Evolutionary conservation across 352 stramenopile species (phyloP).

Genomic region (Phytophthora aleatoria): DNA sequence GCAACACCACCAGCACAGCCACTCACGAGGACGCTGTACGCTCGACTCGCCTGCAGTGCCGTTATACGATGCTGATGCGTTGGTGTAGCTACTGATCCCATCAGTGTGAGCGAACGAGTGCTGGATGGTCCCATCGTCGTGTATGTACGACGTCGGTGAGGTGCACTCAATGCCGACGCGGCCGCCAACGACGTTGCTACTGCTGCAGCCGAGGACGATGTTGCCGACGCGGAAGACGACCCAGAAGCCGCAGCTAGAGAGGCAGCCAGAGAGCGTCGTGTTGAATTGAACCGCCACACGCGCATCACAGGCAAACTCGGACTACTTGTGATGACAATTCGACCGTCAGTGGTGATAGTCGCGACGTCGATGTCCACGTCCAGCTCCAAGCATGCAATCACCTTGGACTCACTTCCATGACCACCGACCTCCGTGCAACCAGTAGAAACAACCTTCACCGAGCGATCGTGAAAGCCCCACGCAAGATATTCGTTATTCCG

Average conservation of each 20-base stretch:
- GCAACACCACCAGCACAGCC: constrained; percentile 57
- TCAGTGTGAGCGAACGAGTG: constrained; percentile 44
- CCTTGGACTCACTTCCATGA: constrained; percentile 57
- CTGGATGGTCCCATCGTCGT: constrained; percentile 28
- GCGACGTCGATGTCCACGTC: constrained; percentile 58
- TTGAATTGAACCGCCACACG: constrained; percentile 53
- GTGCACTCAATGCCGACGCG: constrained; percentile 32
- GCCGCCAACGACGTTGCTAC: constrained; percentile 33
- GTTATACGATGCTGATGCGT: constrained; percentile 49
- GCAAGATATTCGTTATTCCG: constrained; percentile 69
- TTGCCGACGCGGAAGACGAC: constrained; percentile 24
- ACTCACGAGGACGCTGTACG: constrained; percentile 70
- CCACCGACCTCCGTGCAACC: constrained; percentile 45
- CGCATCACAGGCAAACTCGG: constrained; percentile 50
- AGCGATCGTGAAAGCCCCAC: constrained; percentile 72
- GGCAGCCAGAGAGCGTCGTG: constrained; percentile 28
- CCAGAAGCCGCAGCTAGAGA: constrained; percentile 31
- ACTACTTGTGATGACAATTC: constrained; percentile 61
- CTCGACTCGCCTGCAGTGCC: constrained; percentile 56
- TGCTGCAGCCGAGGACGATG: constrained; percentile 36
- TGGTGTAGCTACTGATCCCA: constrained; percentile 52
- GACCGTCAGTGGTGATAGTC: constrained; percentile 65
- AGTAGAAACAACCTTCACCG: constrained; percentile 62
- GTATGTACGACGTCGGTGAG: constrained; percentile 32
- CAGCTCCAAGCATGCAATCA: constrained; percentile 64